Percentiles rank a stretch among this genome's conserved stretches.
Evolutionary conservation across 805 yeast species (phyloP).

Genomic region (Henningerozyma blattae): DNA sequence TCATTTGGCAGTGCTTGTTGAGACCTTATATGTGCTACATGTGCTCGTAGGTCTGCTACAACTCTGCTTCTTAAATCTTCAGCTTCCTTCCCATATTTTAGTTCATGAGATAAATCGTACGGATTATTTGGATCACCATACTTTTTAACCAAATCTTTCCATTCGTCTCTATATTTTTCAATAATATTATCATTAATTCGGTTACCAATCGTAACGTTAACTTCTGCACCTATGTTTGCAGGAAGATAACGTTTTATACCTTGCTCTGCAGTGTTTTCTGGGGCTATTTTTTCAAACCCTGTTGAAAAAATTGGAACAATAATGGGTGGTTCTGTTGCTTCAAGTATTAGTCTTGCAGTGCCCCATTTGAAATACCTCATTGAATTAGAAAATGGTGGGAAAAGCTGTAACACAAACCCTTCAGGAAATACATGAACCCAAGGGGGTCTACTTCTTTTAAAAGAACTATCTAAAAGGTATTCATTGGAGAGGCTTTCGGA

Average conservation of each 20-base stretch:
- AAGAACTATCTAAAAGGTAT: background rate
- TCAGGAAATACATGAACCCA: slow-evolving; percentile 97
- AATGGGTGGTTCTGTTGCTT: slow-evolving; percentile 72
- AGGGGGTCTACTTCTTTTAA: slow-evolving; percentile 46
- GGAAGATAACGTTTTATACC: slow-evolving; percentile 51
- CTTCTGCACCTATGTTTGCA: slow-evolving; percentile 50
- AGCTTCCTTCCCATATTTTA: slow-evolving; percentile 55
- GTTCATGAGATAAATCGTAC: slow-evolving; percentile 44
- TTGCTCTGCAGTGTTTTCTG: slow-evolving; percentile 51
- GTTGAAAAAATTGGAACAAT: slow-evolving; percentile 75
- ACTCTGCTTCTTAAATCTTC: slow-evolving; percentile 54
- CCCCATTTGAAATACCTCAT: slow-evolving; percentile 98
- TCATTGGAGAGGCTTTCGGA: background rate
- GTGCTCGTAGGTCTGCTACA: slow-evolving; percentile 54
- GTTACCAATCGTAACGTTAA: slow-evolving; percentile 61
- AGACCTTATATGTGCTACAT: slow-evolving; percentile 39
- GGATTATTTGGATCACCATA: slow-evolving; percentile 40
- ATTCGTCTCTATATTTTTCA: slow-evolving; percentile 48
- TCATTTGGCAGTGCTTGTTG: slow-evolving; percentile 36
- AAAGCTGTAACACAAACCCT: slow-evolving; percentile 79
- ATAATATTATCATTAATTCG: slow-evolving; percentile 52
- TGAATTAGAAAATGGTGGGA: slow-evolving; percentile 69
- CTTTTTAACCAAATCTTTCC: slow-evolving; percentile 52
- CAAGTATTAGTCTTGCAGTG: slow-evolving; percentile 69
- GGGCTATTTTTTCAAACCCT: slow-evolving; percentile 80